Evolutionary conservation across 495 filamentous ascomycete species (phyloP).

Genomic region (Ramalina peruviana): DNA sequence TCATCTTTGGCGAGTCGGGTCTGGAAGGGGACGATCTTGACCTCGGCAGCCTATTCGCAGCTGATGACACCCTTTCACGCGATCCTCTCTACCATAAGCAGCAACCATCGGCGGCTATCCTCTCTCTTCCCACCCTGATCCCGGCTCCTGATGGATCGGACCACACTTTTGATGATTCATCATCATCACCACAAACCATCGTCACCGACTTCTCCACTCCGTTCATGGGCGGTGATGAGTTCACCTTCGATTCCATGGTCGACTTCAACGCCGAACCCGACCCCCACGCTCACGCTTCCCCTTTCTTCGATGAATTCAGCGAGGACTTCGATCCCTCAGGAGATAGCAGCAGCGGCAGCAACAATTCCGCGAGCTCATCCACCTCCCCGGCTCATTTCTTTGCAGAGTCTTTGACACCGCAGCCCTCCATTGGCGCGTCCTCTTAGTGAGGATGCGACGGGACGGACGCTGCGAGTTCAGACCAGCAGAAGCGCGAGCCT

Average conservation of each 20-base stretch:
- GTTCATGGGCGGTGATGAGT: constrained; percentile 40
- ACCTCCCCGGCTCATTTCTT: constrained; percentile 42
- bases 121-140: not conserved
- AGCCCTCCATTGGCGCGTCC: constrained; percentile 87
- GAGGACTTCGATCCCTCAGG: constrained; percentile 25
- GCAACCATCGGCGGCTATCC: not conserved
- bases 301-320: constrained; percentile 20
- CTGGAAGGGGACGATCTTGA: constrained; percentile 50
- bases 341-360: constrained; percentile 4
- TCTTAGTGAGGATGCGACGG: constrained; percentile 70
- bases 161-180: no score
- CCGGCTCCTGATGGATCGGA: no score
- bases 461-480: constrained; percentile 60
- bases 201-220: constrained; percentile 64
- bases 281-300: constrained; percentile 17
- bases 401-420: constrained; percentile 54
- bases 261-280: constrained; percentile 54
- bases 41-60: constrained; percentile 54
- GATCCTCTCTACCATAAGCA: constrained; percentile 39
- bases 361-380: constrained; percentile 21
- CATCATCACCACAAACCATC: constrained; percentile 30
- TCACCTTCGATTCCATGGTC: constrained; percentile 78
- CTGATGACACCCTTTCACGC: constrained; percentile 53
- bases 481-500: constrained; percentile 15
- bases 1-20: constrained; percentile 38